These are phyloP conservation scores for Hysterium pulicare DNA, from an alignment of 2,329 filamentous ascomycete species.

Conservation along the genomic window DNA sequence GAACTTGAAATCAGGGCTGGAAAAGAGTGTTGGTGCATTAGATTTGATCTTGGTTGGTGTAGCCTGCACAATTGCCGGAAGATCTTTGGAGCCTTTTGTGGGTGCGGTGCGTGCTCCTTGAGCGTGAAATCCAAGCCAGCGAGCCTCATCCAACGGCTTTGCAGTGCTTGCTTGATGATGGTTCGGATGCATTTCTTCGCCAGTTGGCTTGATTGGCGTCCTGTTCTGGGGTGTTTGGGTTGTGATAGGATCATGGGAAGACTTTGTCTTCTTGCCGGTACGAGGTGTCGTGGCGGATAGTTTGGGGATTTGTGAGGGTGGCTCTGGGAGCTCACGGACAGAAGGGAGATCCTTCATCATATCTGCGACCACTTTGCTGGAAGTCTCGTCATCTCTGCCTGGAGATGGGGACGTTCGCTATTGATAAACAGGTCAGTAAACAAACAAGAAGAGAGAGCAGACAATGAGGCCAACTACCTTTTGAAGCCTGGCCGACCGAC, in stretches of 20 bases:
- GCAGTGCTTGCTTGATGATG: constrained; percentile 72
- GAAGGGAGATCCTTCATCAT: constrained; percentile 22
- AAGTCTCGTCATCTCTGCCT: background rate
- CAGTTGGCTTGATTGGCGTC: constrained; percentile 65
- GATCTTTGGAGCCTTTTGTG: constrained; percentile 37
- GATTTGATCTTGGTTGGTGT: constrained; percentile 59
- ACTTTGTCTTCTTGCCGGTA: constrained; percentile 22
- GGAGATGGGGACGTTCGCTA: constrained; percentile 1
- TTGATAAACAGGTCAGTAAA: background rate
- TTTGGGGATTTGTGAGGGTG: constrained; percentile 3
- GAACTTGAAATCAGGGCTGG: constrained; percentile 61
- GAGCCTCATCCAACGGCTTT: constrained; percentile 72
- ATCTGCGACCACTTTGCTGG: background rate
- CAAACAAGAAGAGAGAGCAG: background rate
- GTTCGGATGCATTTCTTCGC: constrained; percentile 88
- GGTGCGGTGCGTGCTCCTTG: constrained; percentile 59
- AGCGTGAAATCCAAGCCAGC: constrained; percentile 72
- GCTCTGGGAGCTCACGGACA: constrained; percentile 22
- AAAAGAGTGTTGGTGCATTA: constrained; percentile 21
- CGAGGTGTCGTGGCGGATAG: constrained; percentile 8
- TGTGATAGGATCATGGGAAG: constrained; percentile 15
- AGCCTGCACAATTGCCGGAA: constrained; percentile 48
- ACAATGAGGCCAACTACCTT: constrained; percentile 22
- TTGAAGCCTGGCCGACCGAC: constrained; percentile 34
- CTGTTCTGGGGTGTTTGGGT: constrained; percentile 56